These are phyloP conservation scores for Scytalidium lignicola DNA, from an alignment of 2,329 filamentous ascomycete genomes.

Conservation along the genomic window DNA sequence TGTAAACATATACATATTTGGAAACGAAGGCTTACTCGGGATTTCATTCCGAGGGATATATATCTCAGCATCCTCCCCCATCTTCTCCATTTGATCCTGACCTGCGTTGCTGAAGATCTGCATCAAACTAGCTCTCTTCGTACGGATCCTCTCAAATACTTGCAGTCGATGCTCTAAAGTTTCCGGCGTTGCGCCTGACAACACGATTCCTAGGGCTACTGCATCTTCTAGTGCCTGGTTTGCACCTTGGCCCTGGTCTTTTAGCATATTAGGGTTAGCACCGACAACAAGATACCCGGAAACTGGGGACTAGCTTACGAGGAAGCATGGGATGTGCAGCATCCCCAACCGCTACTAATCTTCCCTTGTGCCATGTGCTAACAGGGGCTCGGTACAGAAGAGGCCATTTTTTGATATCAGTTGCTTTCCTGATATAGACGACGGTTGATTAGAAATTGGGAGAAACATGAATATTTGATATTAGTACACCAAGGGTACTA, in stretches of 20 bases:
- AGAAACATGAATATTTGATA: too few species aligned
- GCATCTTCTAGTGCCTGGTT: slow-evolving; percentile 31
- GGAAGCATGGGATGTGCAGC: slow-evolving; percentile 23
- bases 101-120: slow-evolving; percentile 36
- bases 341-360: slow-evolving; percentile 15
- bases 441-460: background rate
- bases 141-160: slow-evolving; percentile 28
- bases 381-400: slow-evolving; percentile 24
- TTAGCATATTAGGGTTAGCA: background rate
- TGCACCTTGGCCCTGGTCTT: slow-evolving; percentile 27
- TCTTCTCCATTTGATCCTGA: slow-evolving; percentile 25
- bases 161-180: slow-evolving; percentile 17
- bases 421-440: slow-evolving; percentile 21
- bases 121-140: slow-evolving; percentile 28
- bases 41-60: slow-evolving; percentile 23
- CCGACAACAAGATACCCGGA: background rate
- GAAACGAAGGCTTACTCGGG: slow-evolving; percentile 23
- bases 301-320: slow-evolving; percentile 7
- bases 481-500: background rate
- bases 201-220: slow-evolving; percentile 25
- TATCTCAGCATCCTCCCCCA: slow-evolving; percentile 24
- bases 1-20: too few species aligned
- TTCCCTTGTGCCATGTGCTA: slow-evolving; percentile 13
- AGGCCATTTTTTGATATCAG: slow-evolving; percentile 25
- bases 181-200: slow-evolving; percentile 16